Evolutionary conservation across 768 basidiomycete genomes (phyloP), one percentile per base, ranked within the genome.

Genomic region (Boletus coccyginus): DNA sequence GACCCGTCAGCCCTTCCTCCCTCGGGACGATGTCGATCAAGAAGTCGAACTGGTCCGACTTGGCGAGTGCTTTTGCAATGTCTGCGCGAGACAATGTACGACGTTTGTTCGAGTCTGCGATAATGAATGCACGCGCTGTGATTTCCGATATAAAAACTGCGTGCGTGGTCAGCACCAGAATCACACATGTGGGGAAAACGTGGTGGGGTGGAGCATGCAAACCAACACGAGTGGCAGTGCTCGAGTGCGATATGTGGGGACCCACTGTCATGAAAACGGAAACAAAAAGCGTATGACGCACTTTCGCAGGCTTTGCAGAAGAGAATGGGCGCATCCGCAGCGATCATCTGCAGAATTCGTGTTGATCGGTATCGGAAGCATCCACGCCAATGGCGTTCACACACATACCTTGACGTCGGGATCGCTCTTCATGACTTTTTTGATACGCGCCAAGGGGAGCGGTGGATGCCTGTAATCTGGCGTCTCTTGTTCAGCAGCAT

Each of bases 401-500:
- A 50, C 44, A 68, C 84, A 67, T 69, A 96, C 94, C 83, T 94
- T 94, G 60, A 98, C 93, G 64, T 95, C 93, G 4, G 93, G 92
- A 75, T 94, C 94, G 71, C 90, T 95, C 80, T 98, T 98, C 92
- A 98, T 97, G 55, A 98, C 96, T 72, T 98, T 98, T 80, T 98
- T 98, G 66, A 98, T 97, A 69, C 97, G 78, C 17, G 97, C 97
- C 32, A 99, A 77, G 5, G 96, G 96, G 12, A 98, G 77, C 7
- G 91, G 87, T 2, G 91, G 92, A 66, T 94, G 92, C 51, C 89
- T 78, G 62, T 90, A 92, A 73, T 95, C 94, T 27, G 90, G 90
- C 0, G 85, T 90, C 66, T 94, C 94, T 63, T 87, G 83, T 70
- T 97, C 94, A 0, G 93, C 92, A 7, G 83, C 78, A 69, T 92